Evolutionary conservation across 139 green algal genomes (phyloP).

Genomic region (Coccomyxa sp.): DNA sequence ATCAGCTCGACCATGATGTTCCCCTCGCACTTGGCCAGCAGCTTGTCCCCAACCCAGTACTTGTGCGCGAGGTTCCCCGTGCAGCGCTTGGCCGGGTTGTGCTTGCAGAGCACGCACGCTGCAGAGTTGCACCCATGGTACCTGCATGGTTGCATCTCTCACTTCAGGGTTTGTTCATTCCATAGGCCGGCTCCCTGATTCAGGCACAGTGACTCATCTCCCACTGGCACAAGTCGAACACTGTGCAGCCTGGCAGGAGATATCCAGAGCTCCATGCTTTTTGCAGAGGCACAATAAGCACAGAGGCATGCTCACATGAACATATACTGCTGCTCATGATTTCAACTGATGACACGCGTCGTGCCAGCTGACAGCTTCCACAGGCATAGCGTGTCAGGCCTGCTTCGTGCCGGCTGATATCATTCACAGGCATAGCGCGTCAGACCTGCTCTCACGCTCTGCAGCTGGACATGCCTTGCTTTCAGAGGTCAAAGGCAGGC

Average conservation of each 20-base stretch:
- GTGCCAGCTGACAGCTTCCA: background rate
- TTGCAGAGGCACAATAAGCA: background rate
- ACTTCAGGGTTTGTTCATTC: background rate
- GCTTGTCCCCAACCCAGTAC: constrained; percentile 27
- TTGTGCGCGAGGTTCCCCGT: constrained; percentile 29
- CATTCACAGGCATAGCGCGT: background rate
- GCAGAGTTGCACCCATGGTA: constrained; percentile 20
- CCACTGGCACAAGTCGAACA: background rate
- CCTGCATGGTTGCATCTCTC: background rate
- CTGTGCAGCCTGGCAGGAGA: background rate
- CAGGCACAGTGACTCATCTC: background rate
- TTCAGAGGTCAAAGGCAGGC: too few relatives aligned
- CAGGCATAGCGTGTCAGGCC: background rate
- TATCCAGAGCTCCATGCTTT: too few relatives aligned
- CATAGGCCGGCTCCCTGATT: background rate
- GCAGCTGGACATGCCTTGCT: too few relatives aligned
- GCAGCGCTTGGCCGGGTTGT: constrained; percentile 35
- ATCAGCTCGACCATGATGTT: constrained; percentile 27
- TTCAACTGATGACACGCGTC: background rate
- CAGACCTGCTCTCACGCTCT: background rate
- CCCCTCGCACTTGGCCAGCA: constrained; percentile 33
- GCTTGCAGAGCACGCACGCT: constrained; percentile 31
- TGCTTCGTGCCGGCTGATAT: background rate
- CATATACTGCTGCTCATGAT: background rate
- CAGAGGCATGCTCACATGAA: background rate